These are phyloP conservation scores for Zygosaccharomyces kombuchaensis DNA, from an alignment of 805 yeast genomes.

Conservation along the genomic window DNA sequence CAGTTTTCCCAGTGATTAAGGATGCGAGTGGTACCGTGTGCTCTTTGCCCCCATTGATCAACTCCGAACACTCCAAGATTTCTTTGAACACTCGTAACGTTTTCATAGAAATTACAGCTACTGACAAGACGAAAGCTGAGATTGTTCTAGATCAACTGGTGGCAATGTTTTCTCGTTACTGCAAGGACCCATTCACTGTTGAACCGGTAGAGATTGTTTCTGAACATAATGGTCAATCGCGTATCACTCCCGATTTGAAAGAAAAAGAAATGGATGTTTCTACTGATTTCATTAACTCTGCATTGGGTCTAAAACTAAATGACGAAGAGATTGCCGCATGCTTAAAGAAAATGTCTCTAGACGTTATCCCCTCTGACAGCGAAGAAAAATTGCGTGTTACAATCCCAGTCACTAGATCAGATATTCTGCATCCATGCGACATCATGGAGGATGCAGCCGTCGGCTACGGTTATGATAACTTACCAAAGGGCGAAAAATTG, in stretches of 20 bases:
- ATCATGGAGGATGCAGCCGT: conserved; percentile 98
- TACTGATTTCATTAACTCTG: conserved; percentile 80
- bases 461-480: conserved; percentile 89
- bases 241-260: conserved; percentile 68
- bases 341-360: conserved; percentile 76
- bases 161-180: conserved; percentile 92
- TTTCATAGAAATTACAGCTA: conserved; percentile 90
- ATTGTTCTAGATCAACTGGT: conserved; percentile 87
- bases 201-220: conserved; percentile 88
- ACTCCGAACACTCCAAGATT: conserved; percentile 86
- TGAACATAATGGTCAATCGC: conserved; percentile 69
- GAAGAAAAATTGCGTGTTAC: conserved; percentile 51
- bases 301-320: conserved; percentile 76
- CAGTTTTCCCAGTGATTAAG: conserved; percentile 84
- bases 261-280: conserved; percentile 72
- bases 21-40: conserved; percentile 75
- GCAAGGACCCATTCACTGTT: conserved; percentile 72
- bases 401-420: conserved; percentile 94
- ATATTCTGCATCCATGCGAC: conserved; percentile 94
- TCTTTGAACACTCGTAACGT: conserved; percentile 79
- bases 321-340: conserved; percentile 64
- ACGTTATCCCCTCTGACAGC: conserved; percentile 49
- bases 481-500: conserved; percentile 73
- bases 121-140: conserved; percentile 91
- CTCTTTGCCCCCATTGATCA: conserved; percentile 95